These are phyloP conservation scores for Didymosphaeria variabile DNA, from an alignment of 2,329 filamentous ascomycete genomes.

Conservation along the genomic window DNA sequence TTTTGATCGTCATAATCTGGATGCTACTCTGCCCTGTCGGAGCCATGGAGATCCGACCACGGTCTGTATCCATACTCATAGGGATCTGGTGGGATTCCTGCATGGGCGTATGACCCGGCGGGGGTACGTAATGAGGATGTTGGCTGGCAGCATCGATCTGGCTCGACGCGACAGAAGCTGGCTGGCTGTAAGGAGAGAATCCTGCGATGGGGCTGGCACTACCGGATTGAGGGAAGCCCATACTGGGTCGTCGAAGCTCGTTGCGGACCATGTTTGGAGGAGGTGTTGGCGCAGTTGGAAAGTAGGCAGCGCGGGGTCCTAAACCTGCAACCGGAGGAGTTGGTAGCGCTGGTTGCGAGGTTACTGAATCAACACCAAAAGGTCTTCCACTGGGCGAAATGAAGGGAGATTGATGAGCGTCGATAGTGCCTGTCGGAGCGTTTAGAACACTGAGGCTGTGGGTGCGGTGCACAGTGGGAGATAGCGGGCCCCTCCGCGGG, in stretches of 20 bases:
- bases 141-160: constrained; percentile 47
- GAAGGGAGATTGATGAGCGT: constrained; percentile 61
- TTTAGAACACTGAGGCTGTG: constrained; percentile 59
- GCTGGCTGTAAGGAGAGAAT: constrained; percentile 51
- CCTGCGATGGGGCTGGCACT: constrained; percentile 58
- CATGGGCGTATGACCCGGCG: constrained; percentile 23
- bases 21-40: constrained; percentile 59
- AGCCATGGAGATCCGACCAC: constrained; percentile 55
- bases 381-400: constrained; percentile 53
- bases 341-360: constrained; percentile 58
- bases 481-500: constrained; percentile 62
- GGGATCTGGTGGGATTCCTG: constrained; percentile 45
- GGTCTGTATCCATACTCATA: constrained; percentile 45
- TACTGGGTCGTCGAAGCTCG: constrained; percentile 39
- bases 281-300: constrained; percentile 46
- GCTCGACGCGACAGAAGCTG: constrained; percentile 45
- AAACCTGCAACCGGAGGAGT: constrained; percentile 54
- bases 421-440: constrained; percentile 56
- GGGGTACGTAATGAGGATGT: constrained; percentile 30
- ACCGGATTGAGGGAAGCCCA: constrained; percentile 53
- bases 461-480: constrained; percentile 61
- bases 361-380: constrained; percentile 55
- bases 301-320: constrained; percentile 47
- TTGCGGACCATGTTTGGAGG: constrained; percentile 35
- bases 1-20: constrained; percentile 64